These are phyloP conservation scores for Crithidia fasciculata DNA, from an alignment of 208 protist genomes.

Conservation along the genomic window DNA sequence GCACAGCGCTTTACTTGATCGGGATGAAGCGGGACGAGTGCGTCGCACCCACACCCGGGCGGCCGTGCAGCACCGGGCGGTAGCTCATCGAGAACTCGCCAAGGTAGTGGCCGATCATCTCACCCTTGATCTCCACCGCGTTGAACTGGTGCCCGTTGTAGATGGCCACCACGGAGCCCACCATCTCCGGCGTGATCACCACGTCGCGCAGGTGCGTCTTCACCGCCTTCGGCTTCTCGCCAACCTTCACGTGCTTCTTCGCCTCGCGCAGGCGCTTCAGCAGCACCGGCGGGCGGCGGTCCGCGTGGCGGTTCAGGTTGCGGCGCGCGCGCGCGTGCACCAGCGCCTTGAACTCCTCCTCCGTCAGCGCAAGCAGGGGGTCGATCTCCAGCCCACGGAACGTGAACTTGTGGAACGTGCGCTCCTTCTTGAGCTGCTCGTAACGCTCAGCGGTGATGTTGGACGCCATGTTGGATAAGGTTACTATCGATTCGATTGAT, in stretches of 20 bases:
- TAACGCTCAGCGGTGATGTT: constrained; percentile 89
- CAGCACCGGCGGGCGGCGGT: constrained; percentile 93
- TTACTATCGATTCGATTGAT: neutral
- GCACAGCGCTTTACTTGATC: constrained; percentile 36
- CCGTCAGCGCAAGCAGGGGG: constrained; percentile 93
- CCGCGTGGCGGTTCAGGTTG: constrained; percentile 93
- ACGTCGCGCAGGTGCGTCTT: constrained; percentile 99
- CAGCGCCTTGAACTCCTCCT: constrained; percentile 95
- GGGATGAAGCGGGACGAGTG: constrained; percentile 94
- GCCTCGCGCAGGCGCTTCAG: constrained; percentile 98
- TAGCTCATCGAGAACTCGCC: constrained; percentile 99
- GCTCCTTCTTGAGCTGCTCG: constrained; percentile 96
- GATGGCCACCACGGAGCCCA: constrained; percentile 98
- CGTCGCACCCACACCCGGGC: constrained; percentile 99
- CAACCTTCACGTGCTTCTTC: constrained; percentile 94
- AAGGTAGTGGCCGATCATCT: constrained; percentile 99
- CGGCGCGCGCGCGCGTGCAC: constrained; percentile 94
- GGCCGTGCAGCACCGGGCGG: constrained; percentile 99
- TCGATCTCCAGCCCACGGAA: constrained; percentile 97
- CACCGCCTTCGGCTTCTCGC: constrained; percentile 98
- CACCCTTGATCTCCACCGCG: constrained; percentile 99
- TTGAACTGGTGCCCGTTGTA: constrained; percentile 99
- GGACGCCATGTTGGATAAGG: constrained; percentile 50
- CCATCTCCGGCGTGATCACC: constrained; percentile 99
- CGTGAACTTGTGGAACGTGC: constrained; percentile 98